Conservation (phyloP, 2,329 filamentous ascomycete species). For the Periconia sp. region DNA sequence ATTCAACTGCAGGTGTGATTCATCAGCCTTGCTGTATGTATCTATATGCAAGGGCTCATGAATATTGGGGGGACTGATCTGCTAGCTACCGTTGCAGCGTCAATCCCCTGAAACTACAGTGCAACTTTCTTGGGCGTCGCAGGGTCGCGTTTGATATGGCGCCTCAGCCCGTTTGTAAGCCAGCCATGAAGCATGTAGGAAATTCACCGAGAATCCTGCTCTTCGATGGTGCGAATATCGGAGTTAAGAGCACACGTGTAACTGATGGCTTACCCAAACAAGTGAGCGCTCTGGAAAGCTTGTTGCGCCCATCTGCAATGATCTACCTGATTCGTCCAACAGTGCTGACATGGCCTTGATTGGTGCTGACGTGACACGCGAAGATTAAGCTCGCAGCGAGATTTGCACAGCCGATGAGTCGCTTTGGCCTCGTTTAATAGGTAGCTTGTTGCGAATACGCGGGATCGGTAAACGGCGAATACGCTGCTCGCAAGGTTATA, state of each 20-base stretch:
- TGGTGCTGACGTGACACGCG: conserved; percentile 29
- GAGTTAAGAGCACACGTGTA: not conserved
- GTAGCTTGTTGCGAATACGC: conserved; percentile 7
- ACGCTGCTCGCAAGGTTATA: conserved; percentile 31
- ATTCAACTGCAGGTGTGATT: no score
- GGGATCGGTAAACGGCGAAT: conserved; percentile 19
- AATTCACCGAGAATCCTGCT: not conserved
- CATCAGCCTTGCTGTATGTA: no score
- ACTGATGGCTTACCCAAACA: not conserved
- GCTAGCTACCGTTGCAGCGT: not conserved
- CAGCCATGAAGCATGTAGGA: not conserved
- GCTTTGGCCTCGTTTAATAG: conserved; percentile 9
- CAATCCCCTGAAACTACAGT: not conserved
- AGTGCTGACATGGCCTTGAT: conserved; percentile 30
- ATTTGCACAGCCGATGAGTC: conserved; percentile 4
- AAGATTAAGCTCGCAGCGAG: conserved; percentile 18
- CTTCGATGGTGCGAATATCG: not conserved
- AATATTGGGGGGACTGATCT: not conserved
- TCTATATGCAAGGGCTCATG: not conserved
- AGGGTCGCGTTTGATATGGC: no score
- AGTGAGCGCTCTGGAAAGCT: not conserved
- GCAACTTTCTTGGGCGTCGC: no score
- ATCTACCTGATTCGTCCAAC: no score
- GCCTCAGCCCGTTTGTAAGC: not conserved
- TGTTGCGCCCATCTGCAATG: not conserved